Base-by-base conservation (phyloP, 2,329 filamentous ascomycete genomes). In the Cercospora zeina region DNA sequence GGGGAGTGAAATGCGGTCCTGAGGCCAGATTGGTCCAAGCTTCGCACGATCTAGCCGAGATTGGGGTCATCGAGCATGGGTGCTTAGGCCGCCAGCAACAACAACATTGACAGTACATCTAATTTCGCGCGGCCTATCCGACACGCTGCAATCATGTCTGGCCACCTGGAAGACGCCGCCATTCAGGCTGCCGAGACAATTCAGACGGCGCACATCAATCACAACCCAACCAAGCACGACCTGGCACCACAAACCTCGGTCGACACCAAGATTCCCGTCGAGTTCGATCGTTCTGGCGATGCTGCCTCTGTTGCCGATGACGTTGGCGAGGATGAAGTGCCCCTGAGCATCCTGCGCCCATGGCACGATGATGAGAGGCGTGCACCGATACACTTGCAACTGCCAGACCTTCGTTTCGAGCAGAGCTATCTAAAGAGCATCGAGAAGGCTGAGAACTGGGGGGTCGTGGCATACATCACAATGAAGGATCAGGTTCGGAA, bases 341-440 rank as follows among this genome's bases (percentile, higher is more conserved):
- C 88, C 11, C 81, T 87, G 64, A 88, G 85, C 67, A 82, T 88
- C 4, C 76, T 92, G 56, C 80, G 81, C 47, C 82, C 80, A 2
- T 69, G 78, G 7, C 79, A 80, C n/a, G 86, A 51, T 76, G 81
- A 59, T 79, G 79, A 56, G 81, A 97, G 72, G 92, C 47, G 19
- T n/a, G 93, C 51, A 36, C 64, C 67, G 21, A 54, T 45, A 42
- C 65, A 67, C 54, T 49, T 69, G 42, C 86, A 86, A 3, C 75
- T 89, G 51, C 87, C 87, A 3, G 95, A 99, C 78, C 81, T 99
- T 68, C 86, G 95, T 47, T 97, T 97, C 78, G 95, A 99, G 79
- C 95, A 99, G 83, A 97, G 93, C 82, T 99, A 99, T 77, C 84
- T 99, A 59, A 89, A 90, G 70, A 96, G 92, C 78, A 89, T 99